phyloP scores from a whole-genome alignment of 352 stramenopile species.

The Phytopythium sindhum region DNA sequence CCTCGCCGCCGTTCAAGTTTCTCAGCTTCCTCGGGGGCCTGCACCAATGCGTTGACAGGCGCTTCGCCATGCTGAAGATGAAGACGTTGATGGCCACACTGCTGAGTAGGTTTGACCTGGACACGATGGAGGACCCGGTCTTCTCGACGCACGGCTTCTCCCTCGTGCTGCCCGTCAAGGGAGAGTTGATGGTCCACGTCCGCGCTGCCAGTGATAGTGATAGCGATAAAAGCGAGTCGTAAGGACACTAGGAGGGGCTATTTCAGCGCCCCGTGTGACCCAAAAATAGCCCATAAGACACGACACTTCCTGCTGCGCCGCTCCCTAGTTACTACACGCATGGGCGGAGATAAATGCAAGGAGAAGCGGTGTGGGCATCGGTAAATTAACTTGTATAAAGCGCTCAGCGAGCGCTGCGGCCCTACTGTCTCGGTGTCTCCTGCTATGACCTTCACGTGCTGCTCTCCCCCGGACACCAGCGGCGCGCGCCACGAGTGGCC shows the following conservation, averaged over 20 bases:
- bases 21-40: slow-evolving; percentile 63
- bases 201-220: too few relatives aligned
- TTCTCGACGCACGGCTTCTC: slow-evolving; percentile 37
- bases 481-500: too few relatives aligned
- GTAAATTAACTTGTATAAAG: slow-evolving; percentile 4
- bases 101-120: slow-evolving; percentile 47
- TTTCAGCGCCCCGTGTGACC: too few relatives aligned
- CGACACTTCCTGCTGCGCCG: too few relatives aligned
- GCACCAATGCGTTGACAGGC: slow-evolving; percentile 60
- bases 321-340: too few relatives aligned
- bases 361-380: neutral
- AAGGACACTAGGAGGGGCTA: too few relatives aligned
- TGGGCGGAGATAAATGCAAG: too few relatives aligned
- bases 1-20: slow-evolving; percentile 48
- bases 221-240: too few relatives aligned
- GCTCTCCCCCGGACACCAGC: neutral
- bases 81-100: slow-evolving; percentile 52
- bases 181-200: slow-evolving; percentile 17
- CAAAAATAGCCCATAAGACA: too few relatives aligned
- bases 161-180: slow-evolving; percentile 32
- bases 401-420: neutral
- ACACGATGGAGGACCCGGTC: slow-evolving; percentile 31
- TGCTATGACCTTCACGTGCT: neutral
- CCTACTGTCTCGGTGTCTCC: neutral
- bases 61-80: slow-evolving; percentile 67